Base-by-base conservation (phyloP, 139 green algal species). In the Picochlorum sp. region DNA sequence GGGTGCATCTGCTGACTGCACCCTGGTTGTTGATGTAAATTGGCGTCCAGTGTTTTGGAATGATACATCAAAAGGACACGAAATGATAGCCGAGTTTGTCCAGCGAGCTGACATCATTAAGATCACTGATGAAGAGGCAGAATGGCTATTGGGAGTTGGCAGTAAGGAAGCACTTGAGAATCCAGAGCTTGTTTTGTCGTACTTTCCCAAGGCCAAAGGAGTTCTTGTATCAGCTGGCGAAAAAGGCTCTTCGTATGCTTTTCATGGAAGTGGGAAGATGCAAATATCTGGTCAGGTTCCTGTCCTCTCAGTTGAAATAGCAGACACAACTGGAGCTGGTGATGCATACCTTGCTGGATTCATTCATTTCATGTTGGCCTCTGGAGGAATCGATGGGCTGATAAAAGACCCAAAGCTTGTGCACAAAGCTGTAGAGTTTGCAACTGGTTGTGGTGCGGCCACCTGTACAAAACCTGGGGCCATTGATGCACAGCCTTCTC, bases 1-100 rank as follows among this genome's bases (percentile, higher is more conserved):
- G 1, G 49, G 44, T 21, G 18, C 28, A 21, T 21, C 26, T 20
- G 26, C 28, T 47, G 52, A 57, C 72, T 92, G 54, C 65, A 26
- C 26, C 4, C 55, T 79, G 1, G 50, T 96, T 15, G 69, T 96
- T 4, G 89, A 96, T 60, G 82, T 95, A 45, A 96, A 96, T 77
- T 96, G 89, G 89, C 71, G 89, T 18, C 84, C 85, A 0, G 88
- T 96, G 41, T 96, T 95, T 66, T 96, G 84, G 80, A 56, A 65
- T 1, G 75, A 88, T 62, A 51, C 59, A 7, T 64, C 67, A 10
- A 55, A 66, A 45, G 74, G 76, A 18, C 61, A 59, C 49, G 13
- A 62, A 6, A 65, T 47, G 1, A 73, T 86, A 10, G 45, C 51
- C 26, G 24, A 72, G 0, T 88, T 79, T 50, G 55, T 80, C 21